Base-by-base conservation (phyloP, 495 filamentous ascomycete species). In the Stereocaulon alpinum region DNA sequence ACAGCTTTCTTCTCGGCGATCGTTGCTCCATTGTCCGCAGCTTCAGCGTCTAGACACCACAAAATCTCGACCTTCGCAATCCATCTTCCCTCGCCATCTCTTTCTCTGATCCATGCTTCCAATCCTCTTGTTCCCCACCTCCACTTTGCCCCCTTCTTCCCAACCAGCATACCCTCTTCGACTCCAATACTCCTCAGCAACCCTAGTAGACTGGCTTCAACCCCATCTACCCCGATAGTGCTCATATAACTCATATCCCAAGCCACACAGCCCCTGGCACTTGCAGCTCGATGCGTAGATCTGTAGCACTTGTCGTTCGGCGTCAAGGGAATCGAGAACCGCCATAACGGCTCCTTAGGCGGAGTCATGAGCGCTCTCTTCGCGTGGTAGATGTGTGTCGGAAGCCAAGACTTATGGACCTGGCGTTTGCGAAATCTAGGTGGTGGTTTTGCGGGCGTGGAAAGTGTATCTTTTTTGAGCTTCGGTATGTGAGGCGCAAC, bases 221-320 rank as follows among this genome's bases (percentile, higher is more conserved):
- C 68, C 7, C 94, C 93, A 58, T 87, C 86, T 2, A 96, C 65
- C 37, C 84, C 79, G 62, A 95, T 84, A 2, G 89, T 96, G 68
- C 88, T 84, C 73, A 93, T 88, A 68, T 96, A 98, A 67, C 91
- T 96, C 81, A 83, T 89, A 73, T 98, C 93, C 92, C 94, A 98
- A 4, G 81, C 86, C 11, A 92, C 78, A 54, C 80, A 81, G 22
- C 84, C 84, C 55, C 82, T 72, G 18, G 85, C 76, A 18, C 82
- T 82, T 40, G 77, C 79, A n/a, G 91, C 87, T 41, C 94, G 79
- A 73, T 96, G 91, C 2, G 89, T 93, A 41, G 86, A 82, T 20
- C 93, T 76, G 70, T 95, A 96, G 55, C 84, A 84, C 72, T 98
- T 98, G 66, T 89, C 84, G 2, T 86, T 92, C 1, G 91, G 88